Evolutionary conservation across 371 early-diverging fungal species (phyloP).

Genomic region (Antonospora locustae): DNA sequence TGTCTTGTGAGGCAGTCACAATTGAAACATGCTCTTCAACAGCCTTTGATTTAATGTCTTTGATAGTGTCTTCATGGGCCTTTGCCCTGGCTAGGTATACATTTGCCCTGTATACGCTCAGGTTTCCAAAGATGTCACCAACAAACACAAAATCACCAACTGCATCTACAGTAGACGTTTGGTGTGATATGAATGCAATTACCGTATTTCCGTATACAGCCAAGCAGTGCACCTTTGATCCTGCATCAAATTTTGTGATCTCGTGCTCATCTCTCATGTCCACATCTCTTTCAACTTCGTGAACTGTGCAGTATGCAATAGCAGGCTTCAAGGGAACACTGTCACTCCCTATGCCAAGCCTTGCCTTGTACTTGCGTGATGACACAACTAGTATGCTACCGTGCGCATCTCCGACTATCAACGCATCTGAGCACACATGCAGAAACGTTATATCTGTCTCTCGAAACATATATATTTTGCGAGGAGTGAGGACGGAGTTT

Average conservation of each 20-base stretch:
- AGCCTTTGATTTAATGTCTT: slow-evolving; percentile 5
- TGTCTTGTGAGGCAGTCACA: slow-evolving; percentile 32
- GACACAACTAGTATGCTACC: neutral
- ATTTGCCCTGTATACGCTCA: slow-evolving; percentile 5
- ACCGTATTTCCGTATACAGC: no score
- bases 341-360: no score
- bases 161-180: neutral
- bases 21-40: slow-evolving; percentile 9
- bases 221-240: no score
- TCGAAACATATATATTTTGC: no score
- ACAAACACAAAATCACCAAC: neutral
- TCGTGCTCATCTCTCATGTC: no score
- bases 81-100: neutral
- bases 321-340: no score
- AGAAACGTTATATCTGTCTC: neutral
- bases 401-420: neutral
- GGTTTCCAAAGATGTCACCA: slow-evolving; percentile 11
- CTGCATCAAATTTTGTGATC: no score
- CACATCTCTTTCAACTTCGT: no score
- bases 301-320: no score
- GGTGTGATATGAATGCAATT: no score
- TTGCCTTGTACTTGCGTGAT: no score
- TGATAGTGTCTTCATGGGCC: slow-evolving; percentile 32
- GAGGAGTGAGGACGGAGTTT: no score
- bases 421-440: neutral